Evolutionary conservation across 2,329 filamentous ascomycete species (phyloP).

Genomic region (Neopestalotiopsis clavispora): DNA sequence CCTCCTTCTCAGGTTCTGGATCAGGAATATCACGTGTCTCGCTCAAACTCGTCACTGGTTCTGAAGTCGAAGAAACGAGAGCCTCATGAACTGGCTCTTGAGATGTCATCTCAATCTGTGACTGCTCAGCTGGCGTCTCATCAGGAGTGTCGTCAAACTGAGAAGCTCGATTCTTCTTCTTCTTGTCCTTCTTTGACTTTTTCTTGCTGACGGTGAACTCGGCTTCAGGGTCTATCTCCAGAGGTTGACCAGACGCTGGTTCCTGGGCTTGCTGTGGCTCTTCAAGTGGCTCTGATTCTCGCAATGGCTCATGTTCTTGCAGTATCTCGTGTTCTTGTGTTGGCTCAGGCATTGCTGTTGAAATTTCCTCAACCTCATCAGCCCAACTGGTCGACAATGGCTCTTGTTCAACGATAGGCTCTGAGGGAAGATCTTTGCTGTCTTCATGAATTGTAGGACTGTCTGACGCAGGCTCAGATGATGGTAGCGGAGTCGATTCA

Average conservation of each 20-base stretch:
- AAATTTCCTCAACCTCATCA: constrained; percentile 17
- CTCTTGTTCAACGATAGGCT: constrained; percentile 13
- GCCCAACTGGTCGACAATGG: constrained; percentile 15
- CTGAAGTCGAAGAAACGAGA: constrained; percentile 15
- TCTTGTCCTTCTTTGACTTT: constrained; percentile 30
- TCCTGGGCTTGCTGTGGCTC: neutral
- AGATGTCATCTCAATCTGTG: constrained; percentile 19
- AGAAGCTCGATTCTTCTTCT: constrained; percentile 28
- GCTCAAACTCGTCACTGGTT: constrained; percentile 16
- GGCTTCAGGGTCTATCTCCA: neutral
- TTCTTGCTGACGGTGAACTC: constrained; percentile 25
- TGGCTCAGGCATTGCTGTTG: neutral
- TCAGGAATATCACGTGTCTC: constrained; percentile 15
- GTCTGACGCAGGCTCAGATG: neutral
- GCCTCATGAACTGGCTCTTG: neutral
- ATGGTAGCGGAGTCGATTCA: constrained; percentile 5
- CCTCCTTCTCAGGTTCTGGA: constrained; percentile 13
- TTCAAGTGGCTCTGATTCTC: constrained; percentile 2
- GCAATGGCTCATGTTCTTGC: too few species aligned
- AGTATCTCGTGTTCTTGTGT: too few species aligned
- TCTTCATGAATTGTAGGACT: neutral
- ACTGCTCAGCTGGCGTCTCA: constrained; percentile 16
- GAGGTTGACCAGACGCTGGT: neutral
- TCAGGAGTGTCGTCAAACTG: constrained; percentile 22
- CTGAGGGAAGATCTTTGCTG: neutral